Evolutionary conservation across 257 asterid genomes (phyloP).

Genomic region (Nicotiana benthamiana): DNA sequence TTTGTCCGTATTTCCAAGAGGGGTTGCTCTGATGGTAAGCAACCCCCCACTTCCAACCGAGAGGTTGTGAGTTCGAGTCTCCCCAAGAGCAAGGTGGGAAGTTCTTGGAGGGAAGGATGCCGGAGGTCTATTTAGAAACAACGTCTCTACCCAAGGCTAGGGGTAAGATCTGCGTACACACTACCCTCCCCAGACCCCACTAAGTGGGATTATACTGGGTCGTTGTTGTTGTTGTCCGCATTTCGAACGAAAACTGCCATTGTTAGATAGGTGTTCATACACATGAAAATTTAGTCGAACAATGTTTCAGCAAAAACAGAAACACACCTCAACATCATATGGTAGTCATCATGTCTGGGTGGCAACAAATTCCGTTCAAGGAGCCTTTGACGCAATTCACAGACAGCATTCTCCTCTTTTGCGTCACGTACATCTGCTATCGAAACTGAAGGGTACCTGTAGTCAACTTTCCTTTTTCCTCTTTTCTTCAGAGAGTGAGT

Average conservation of each 20-base stretch:
- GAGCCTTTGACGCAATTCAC: slow-evolving; percentile 67
- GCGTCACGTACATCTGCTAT: slow-evolving; percentile 88
- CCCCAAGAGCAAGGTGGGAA: too few relatives aligned
- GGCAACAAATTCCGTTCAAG: slow-evolving; percentile 68
- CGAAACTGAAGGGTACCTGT: slow-evolving; percentile 69
- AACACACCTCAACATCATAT: slow-evolving; percentile 69
- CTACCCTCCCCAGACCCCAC: too few relatives aligned
- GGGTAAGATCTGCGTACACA: too few relatives aligned
- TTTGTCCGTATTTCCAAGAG: too few relatives aligned
- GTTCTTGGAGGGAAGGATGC: too few relatives aligned
- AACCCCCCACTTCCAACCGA: too few relatives aligned
- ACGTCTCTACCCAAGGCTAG: too few relatives aligned
- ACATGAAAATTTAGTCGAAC: background rate
- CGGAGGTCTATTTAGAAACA: too few relatives aligned
- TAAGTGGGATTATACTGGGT: too few relatives aligned
- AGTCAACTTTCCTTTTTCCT: slow-evolving; percentile 88
- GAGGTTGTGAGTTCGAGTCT: too few relatives aligned
- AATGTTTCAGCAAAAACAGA: background rate
- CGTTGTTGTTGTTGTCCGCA: too few relatives aligned
- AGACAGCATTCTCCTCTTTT: slow-evolving; percentile 73
- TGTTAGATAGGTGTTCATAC: background rate
- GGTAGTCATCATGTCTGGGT: slow-evolving; percentile 75
- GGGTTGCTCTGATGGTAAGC: too few relatives aligned
- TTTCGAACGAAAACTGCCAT: background rate
- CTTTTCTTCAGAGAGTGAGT: slow-evolving; percentile 79